A percentile compares a stretch with the other conserved stretches of the same genome.
These are phyloP conservation scores for Rutstroemia sp. DNA, from an alignment of 2,329 filamentous ascomycete species.

Conservation along the genomic window DNA sequence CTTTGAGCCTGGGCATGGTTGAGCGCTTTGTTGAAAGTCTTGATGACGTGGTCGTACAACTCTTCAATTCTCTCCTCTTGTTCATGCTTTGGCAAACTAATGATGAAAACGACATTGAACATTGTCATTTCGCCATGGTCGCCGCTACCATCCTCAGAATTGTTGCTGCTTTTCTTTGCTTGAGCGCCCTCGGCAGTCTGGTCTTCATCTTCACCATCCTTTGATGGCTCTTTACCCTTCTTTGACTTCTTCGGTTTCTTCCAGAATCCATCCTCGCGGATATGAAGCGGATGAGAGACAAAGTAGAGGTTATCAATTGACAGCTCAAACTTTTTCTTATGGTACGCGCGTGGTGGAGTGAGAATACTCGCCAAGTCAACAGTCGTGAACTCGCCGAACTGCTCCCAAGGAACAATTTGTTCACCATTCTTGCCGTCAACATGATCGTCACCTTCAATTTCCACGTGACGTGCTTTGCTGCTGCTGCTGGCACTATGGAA, in stretches of 20 bases:
- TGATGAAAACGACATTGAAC: conserved; percentile 94
- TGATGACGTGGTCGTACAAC: conserved; percentile 82
- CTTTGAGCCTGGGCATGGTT: conserved; percentile 87
- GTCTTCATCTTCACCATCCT: conserved; percentile 9
- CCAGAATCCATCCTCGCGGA: conserved; percentile 72
- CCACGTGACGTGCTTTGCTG: conserved; percentile 19
- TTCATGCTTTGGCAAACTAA: conserved; percentile 73
- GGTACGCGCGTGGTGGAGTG: conserved; percentile 66
- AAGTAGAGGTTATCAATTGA: conserved; percentile 74
- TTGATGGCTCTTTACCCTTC: conserved; percentile 25
- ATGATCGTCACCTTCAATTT: conserved; percentile 32
- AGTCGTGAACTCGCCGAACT: conserved; percentile 65
- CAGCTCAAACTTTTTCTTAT: conserved; percentile 77
- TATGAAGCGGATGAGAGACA: conserved; percentile 76
- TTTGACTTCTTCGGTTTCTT: conserved; percentile 45
- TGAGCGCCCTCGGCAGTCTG: conserved; percentile 7
- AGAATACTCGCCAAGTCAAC: conserved; percentile 74
- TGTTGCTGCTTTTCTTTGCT: conserved; percentile 22
- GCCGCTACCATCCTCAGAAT: conserved; percentile 19
- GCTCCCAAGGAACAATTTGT: conserved; percentile 61
- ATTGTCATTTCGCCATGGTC: conserved; percentile 62
- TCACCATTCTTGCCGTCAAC: conserved; percentile 47
- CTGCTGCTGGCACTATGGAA: not conserved
- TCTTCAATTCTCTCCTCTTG: conserved; percentile 67
- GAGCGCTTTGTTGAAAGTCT: conserved; percentile 85